Evolutionary conservation across 495 filamentous ascomycete species (phyloP).

Genomic region (Penicillium turbatum): DNA sequence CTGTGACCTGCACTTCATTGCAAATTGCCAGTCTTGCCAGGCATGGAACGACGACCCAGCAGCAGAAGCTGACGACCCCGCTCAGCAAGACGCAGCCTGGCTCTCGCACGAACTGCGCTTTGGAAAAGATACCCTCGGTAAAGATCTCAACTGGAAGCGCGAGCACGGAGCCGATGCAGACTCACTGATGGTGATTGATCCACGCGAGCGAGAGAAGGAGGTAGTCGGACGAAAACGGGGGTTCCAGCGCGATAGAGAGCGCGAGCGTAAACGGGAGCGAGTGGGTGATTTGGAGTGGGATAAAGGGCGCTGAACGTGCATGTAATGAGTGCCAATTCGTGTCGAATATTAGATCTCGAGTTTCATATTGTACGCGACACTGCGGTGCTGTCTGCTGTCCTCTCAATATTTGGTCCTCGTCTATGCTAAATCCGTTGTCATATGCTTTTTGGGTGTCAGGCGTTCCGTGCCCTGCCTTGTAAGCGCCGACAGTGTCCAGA

Average conservation of each 20-base stretch:
- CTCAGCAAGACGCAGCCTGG: constrained; percentile 63
- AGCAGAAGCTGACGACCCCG: constrained; percentile 32
- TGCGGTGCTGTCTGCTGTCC: no score
- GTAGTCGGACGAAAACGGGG: constrained; percentile 38
- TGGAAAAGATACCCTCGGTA: constrained; percentile 83
- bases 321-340: background rate
- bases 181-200: constrained; percentile 92
- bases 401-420: no score
- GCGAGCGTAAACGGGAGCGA: constrained; percentile 37
- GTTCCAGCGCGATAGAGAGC: constrained; percentile 37
- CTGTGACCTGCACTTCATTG: constrained; percentile 91
- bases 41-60: constrained; percentile 58
- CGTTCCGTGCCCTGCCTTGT: no score
- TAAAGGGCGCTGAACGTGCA: constrained; percentile 1
- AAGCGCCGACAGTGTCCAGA: no score
- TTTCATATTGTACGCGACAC: no score
- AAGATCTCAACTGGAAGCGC: constrained; percentile 85
- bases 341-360: no score
- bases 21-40: constrained; percentile 84
- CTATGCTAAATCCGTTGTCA: no score
- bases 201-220: constrained; percentile 75
- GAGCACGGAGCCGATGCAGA: constrained; percentile 83
- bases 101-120: constrained; percentile 74
- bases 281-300: constrained; percentile 40
- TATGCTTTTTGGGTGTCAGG: no score